Conservation (phyloP, 108 stramenopile genomes). For the Nitzschia putrida region DNA sequence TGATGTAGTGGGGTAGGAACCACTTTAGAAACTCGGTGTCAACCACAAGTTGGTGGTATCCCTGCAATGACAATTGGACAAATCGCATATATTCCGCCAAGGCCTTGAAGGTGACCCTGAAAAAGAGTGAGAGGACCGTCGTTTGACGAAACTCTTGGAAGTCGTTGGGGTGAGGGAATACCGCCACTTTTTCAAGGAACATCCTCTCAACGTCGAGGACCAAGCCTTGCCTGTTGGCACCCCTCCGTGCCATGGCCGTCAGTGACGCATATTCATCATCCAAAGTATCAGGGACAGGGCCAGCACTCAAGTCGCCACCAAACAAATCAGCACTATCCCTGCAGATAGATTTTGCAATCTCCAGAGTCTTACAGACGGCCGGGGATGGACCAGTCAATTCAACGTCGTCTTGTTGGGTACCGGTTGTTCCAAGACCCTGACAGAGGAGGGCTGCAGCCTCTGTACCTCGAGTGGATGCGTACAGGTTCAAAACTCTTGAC, state of each 20-base stretch:
- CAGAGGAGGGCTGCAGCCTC: constrained; percentile 54
- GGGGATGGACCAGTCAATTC: constrained; percentile 37
- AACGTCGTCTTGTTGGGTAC: constrained; percentile 40
- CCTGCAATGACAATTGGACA: constrained; percentile 53
- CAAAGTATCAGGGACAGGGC: constrained; percentile 61
- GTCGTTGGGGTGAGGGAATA: constrained; percentile 65
- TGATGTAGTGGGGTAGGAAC: constrained; percentile 77
- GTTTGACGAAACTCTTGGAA: constrained; percentile 55
- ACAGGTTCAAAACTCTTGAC: constrained; percentile 65
- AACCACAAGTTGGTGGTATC: constrained; percentile 74
- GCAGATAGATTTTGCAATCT: constrained; percentile 53
- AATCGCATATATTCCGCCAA: constrained; percentile 64
- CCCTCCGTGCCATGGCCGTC: constrained; percentile 41
- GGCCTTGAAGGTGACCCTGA: constrained; percentile 66
- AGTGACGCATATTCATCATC: constrained; percentile 53
- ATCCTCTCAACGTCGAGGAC: constrained; percentile 85
- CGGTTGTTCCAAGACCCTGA: constrained; percentile 8
- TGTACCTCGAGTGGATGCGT: constrained; percentile 60
- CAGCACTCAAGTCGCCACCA: constrained; percentile 65
- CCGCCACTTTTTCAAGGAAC: constrained; percentile 72
- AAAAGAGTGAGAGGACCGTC: constrained; percentile 53
- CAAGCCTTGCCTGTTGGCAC: constrained; percentile 46
- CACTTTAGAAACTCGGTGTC: constrained; percentile 73
- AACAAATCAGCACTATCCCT: constrained; percentile 73
- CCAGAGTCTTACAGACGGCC: constrained; percentile 52